Base-by-base conservation (phyloP, 495 filamentous ascomycete genomes). In the Tricharina praecox region DNA sequence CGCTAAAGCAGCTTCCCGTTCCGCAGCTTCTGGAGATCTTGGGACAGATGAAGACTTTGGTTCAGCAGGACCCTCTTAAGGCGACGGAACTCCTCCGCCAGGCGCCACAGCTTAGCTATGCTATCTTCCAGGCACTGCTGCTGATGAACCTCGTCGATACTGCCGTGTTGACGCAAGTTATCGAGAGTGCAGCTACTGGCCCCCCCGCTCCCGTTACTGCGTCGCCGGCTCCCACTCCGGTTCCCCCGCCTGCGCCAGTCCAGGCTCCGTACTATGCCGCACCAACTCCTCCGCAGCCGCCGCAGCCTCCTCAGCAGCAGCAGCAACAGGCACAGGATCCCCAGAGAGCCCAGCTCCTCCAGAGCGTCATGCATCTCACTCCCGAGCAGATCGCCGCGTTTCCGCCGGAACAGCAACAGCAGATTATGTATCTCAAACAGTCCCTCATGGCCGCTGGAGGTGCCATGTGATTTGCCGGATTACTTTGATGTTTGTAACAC, bases 11-110 rank as follows among this genome's bases (percentile, higher is more conserved):
- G 7, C 75, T 99, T 7, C 82, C 85, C 1, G 78, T 86, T 0
- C 71, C 83, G 8, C 90, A 95, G 61, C 75, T 99, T 7, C 82
- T 96, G 54, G 92, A 96, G 52, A 87, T 95, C 36, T 72, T 99
- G 28, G 76, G 78, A 3, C 86, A 95, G 64, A 94, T 96, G 85
- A 95, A 96, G 59, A 74, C 75, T 3, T 71, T 99, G 3, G 79
- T 81, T 2, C 79, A 76, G 41, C 73, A 69, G 11, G 86, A 96
- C 54, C 86, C 90, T 1, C 68, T 70, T 3, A 81, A 85, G 58
- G 87, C 87, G 0, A 85, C 81, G 8, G 85, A 94, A 59, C 74
- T 99, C 35, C 72, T 99, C 19, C 69, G 76, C 48, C 78, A 86
- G 65, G 87, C 90, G 0, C 90, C 90, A 0, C 90, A 99, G 66